phyloP scores from a whole-genome alignment of 1,139 yeast species.

The Saccharomyces hybrid region DNA sequence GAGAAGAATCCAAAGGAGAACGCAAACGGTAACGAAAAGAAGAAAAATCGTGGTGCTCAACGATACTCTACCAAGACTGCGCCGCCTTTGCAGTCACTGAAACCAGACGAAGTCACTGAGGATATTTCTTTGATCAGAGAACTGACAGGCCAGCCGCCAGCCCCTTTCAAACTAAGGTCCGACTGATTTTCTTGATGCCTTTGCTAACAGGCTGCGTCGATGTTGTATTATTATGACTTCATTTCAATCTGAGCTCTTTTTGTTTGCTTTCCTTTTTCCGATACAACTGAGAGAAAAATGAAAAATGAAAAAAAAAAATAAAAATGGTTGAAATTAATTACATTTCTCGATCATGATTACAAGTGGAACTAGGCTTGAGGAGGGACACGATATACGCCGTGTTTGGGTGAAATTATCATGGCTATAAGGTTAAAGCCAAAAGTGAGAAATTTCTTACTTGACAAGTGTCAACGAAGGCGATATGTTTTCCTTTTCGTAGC shows the following conservation, averaged over 20 bases:
- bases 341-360: neutral
- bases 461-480: neutral
- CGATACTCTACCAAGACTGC: conserved; percentile 31
- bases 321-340: neutral
- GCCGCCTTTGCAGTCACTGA: conserved; percentile 30
- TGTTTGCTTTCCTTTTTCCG: neutral
- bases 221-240: neutral
- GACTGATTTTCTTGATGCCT: neutral
- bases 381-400: no score
- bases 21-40: conserved; percentile 13
- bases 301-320: neutral
- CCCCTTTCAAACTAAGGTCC: conserved; percentile 24
- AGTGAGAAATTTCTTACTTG: neutral
- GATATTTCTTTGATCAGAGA: conserved; percentile 30
- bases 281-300: neutral
- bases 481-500: neutral
- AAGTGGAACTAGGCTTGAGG: no score
- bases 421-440: neutral
- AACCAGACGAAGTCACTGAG: conserved; percentile 30
- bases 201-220: neutral
- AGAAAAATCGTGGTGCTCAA: conserved; percentile 26
- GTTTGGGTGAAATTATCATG: neutral
- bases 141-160: conserved; percentile 29
- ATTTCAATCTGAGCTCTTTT: neutral
- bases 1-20: conserved; percentile 18